These are phyloP conservation scores for Trichomonas vaginalis DNA, from an alignment of 208 protist genomes.

Conservation along the genomic window DNA sequence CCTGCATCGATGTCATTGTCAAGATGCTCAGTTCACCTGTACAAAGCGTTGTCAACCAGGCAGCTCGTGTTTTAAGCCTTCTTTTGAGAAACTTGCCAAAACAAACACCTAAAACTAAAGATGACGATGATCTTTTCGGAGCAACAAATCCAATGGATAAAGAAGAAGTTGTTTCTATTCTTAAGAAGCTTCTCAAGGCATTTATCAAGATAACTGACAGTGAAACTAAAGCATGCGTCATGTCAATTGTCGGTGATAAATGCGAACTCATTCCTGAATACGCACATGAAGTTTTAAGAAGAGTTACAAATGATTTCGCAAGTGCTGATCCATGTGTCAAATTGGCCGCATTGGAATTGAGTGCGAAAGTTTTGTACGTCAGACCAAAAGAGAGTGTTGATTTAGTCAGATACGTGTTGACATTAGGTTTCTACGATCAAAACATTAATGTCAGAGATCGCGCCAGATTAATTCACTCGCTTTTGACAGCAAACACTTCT, in stretches of 20 bases:
- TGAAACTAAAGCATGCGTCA: background rate
- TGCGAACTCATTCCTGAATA: background rate
- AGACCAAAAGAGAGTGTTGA: background rate
- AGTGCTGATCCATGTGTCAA: background rate
- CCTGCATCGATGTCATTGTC: background rate
- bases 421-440: background rate
- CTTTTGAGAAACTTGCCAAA: background rate
- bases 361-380: background rate
- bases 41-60: background rate
- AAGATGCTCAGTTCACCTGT: background rate
- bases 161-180: background rate
- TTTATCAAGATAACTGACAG: background rate
- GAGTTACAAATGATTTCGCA: background rate
- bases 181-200: background rate
- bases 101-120: no score
- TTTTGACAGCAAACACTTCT: background rate
- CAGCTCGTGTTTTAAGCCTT: background rate
- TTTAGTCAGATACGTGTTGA: background rate
- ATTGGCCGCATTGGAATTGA: background rate
- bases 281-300: slow-evolving; percentile 9
- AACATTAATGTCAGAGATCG: background rate
- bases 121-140: background rate
- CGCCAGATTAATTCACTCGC: background rate
- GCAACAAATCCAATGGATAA: background rate
- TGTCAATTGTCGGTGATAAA: background rate